These are phyloP conservation scores for Globisporangium ultimum DNA, from an alignment of 352 stramenopile genomes.

Conservation along the genomic window DNA sequence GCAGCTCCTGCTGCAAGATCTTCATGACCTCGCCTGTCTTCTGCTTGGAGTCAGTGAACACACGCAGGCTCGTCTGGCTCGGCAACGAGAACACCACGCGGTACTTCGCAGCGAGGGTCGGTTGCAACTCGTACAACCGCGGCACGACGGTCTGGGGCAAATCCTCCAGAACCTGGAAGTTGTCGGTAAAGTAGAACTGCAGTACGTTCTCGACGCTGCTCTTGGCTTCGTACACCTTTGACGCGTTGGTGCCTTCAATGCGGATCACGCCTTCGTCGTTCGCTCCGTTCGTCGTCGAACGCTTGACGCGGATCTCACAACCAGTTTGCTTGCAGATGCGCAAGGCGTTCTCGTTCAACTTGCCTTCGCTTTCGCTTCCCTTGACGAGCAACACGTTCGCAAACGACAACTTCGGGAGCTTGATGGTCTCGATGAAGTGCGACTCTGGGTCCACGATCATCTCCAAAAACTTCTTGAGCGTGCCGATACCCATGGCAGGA, in stretches of 20 bases:
- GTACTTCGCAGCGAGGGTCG: constrained; percentile 44
- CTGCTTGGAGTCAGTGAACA: constrained; percentile 67
- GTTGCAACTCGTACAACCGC: constrained; percentile 61
- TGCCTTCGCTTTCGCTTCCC: constrained; percentile 18
- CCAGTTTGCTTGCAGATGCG: constrained; percentile 74
- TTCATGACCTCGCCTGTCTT: constrained; percentile 39
- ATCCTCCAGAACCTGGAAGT: constrained; percentile 42
- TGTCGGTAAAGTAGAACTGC: constrained; percentile 75
- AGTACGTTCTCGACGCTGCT: constrained; percentile 66
- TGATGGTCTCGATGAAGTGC: constrained; percentile 65
- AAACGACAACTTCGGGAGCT: constrained; percentile 45
- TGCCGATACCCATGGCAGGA: constrained; percentile 56
- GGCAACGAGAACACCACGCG: constrained; percentile 60
- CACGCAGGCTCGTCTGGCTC: constrained; percentile 48
- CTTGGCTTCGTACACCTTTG: constrained; percentile 74
- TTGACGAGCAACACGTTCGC: constrained; percentile 52
- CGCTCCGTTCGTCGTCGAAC: constrained; percentile 15
- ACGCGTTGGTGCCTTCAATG: constrained; percentile 59
- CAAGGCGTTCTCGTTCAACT: constrained; percentile 71
- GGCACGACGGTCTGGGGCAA: constrained; percentile 46
- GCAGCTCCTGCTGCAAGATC: constrained; percentile 42
- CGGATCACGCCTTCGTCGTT: constrained; percentile 41
- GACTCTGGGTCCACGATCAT: constrained; percentile 59
- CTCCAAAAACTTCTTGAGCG: constrained; percentile 71
- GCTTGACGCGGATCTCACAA: constrained; percentile 71